phyloP scores from a whole-genome alignment of 176 grass and related monocot genomes.

The Juncus effusus region DNA sequence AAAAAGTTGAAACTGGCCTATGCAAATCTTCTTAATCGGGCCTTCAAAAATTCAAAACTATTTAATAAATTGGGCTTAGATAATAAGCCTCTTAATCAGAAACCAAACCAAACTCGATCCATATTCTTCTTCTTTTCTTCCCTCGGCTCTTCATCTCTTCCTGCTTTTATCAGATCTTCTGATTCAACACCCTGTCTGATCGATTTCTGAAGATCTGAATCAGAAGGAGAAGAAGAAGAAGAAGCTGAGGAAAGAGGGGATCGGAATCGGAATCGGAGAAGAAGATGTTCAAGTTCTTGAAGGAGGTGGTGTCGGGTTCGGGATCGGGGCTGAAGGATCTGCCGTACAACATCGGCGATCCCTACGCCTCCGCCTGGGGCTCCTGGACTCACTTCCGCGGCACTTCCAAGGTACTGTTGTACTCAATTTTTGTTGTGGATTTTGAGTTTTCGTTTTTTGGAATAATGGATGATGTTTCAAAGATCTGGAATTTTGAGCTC shows the following conservation, averaged over 20 bases:
- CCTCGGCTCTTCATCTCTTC: conserved; percentile 23
- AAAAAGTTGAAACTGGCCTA: no score
- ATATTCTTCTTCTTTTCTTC: conserved; percentile 17
- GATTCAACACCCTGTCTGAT: conserved; percentile 6
- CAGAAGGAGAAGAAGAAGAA: neutral
- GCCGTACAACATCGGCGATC: conserved; percentile 89
- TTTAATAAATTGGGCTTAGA: no score
- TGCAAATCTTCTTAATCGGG: no score
- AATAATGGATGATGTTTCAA: neutral
- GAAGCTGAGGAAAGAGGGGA: conserved; percentile 1
- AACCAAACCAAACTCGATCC: no score
- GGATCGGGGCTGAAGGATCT: conserved; percentile 93
- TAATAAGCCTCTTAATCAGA: no score
- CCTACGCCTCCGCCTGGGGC: conserved; percentile 78
- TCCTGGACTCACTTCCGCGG: conserved; percentile 94
- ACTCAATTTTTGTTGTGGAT: neutral
- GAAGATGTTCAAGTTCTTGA: conserved; percentile 95
- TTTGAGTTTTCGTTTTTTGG: neutral
- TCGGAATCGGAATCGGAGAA: neutral
- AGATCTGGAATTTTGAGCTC: neutral
- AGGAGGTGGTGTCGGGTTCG: conserved; percentile 95
- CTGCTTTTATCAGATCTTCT: conserved; percentile 34
- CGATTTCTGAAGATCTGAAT: neutral
- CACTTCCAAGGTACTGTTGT: conserved; percentile 55
- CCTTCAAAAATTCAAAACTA: no score